These are phyloP conservation scores for Spinacia oleracea DNA, from an alignment of 179 eudicot species.

Conservation along the genomic window DNA sequence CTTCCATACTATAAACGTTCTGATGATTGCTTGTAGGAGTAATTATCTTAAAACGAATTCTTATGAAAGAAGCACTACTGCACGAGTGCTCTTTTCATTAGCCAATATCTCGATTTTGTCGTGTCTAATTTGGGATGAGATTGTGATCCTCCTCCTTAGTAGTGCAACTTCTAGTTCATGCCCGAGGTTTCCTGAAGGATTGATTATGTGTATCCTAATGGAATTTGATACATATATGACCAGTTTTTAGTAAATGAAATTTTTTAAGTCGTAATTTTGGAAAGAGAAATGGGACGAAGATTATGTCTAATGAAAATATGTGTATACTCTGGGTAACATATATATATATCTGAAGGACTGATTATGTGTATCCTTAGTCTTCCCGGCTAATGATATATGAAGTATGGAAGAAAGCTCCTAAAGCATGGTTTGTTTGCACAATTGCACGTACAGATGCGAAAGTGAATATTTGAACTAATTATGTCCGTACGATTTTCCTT, in stretches of 20 bases:
- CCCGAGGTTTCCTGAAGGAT: slow-evolving; percentile 1
- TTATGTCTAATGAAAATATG: too few species aligned
- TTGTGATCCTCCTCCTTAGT: background rate
- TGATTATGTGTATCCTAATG: background rate
- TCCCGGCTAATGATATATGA: background rate
- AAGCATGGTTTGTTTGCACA: background rate
- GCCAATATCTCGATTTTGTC: background rate
- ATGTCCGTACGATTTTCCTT: background rate
- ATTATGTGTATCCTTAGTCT: background rate
- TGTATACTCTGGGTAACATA: too few species aligned
- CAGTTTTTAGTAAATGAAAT: too few species aligned
- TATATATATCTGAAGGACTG: too few species aligned
- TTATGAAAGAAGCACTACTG: background rate
- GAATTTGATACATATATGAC: too few species aligned
- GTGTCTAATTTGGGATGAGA: background rate
- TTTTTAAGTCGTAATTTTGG: too few species aligned
- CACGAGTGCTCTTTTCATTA: slow-evolving; percentile 1
- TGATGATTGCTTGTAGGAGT: slow-evolving; percentile 12
- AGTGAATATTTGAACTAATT: background rate
- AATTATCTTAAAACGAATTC: background rate
- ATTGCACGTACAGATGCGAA: background rate
- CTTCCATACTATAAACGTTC: background rate
- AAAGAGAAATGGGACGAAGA: too few species aligned
- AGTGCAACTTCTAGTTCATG: background rate
- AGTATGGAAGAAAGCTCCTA: background rate